phyloP scores from a whole-genome alignment of 192 early-diverging fungal genomes.

The Umbelopsis isabellina region DNA sequence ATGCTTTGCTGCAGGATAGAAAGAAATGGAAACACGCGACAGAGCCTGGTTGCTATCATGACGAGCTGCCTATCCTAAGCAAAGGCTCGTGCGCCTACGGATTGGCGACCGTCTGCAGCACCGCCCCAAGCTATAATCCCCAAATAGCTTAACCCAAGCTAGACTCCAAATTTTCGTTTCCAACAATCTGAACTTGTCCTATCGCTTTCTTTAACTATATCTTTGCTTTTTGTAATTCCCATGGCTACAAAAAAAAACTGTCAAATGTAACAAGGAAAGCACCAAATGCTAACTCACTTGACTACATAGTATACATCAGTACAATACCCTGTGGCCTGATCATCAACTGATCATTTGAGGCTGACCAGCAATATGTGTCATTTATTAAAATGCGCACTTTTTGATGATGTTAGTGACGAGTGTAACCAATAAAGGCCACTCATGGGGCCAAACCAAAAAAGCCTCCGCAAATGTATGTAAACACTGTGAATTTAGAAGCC shows the following conservation, averaged over 20 bases:
- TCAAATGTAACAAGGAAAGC: no score
- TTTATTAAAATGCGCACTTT: neutral
- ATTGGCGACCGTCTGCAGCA: neutral
- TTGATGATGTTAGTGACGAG: neutral
- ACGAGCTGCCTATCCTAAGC: neutral
- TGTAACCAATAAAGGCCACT: neutral
- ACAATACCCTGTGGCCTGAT: no score
- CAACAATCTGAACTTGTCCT: no score
- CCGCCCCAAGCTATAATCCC: neutral
- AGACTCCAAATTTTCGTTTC: neutral
- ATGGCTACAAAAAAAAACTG: no score
- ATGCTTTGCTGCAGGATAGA: slow-evolving; percentile 16
- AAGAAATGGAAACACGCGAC: slow-evolving; percentile 24
- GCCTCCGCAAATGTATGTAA: neutral
- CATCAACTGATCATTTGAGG: no score
- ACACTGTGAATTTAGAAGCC: no score
- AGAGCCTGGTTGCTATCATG: neutral
- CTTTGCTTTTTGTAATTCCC: neutral
- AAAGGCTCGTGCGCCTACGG: slow-evolving; percentile 6
- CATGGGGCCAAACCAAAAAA: slow-evolving; percentile 9
- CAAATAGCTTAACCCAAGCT: neutral
- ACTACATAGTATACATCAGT: no score
- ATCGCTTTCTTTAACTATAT: neutral
- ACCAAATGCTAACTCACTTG: no score
- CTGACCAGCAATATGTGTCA: neutral